A percentile compares a stretch with the other conserved stretches of the same genome.
Conservation (phyloP, 108 stramenopile species). For the Stephanodiscus minutulus region DNA sequence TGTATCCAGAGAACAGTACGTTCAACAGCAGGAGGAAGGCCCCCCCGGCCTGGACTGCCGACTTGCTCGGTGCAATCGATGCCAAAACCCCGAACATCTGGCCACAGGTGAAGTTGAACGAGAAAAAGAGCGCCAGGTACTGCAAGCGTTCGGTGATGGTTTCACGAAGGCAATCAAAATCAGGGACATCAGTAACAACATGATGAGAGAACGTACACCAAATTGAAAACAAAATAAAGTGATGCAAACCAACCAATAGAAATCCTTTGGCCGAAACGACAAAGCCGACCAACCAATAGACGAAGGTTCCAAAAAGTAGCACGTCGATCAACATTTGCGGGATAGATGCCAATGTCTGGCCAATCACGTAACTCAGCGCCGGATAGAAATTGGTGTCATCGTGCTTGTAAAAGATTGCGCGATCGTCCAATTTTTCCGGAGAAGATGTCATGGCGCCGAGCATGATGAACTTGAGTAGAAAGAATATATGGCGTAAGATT, state of each 20-base stretch:
- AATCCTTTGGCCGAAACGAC: conserved; percentile 22
- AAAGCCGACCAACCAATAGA: conserved; percentile 52
- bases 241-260: background rate
- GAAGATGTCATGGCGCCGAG: conserved; percentile 48
- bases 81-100: conserved; percentile 36
- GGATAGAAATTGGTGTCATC: conserved; percentile 61
- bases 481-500: background rate
- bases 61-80: conserved; percentile 36
- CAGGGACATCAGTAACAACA: background rate
- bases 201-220: background rate
- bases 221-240: background rate
- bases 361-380: conserved; percentile 43
- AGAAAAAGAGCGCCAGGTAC: conserved; percentile 38
- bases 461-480: conserved; percentile 1
- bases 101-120: conserved; percentile 32
- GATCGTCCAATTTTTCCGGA: conserved; percentile 51
- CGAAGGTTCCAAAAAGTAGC: conserved; percentile 38
- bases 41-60: conserved; percentile 34
- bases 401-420: conserved; percentile 77
- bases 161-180: too few relatives aligned
- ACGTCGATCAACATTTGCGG: conserved; percentile 45
- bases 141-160: background rate
- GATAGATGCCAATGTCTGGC: conserved; percentile 29
- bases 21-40: conserved; percentile 43
- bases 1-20: conserved; percentile 46